Evolutionary conservation across 2,329 filamentous ascomycete genomes (phyloP), one percentile per base, ranked within the genome.

Genomic region (Colletotrichum lentis): DNA sequence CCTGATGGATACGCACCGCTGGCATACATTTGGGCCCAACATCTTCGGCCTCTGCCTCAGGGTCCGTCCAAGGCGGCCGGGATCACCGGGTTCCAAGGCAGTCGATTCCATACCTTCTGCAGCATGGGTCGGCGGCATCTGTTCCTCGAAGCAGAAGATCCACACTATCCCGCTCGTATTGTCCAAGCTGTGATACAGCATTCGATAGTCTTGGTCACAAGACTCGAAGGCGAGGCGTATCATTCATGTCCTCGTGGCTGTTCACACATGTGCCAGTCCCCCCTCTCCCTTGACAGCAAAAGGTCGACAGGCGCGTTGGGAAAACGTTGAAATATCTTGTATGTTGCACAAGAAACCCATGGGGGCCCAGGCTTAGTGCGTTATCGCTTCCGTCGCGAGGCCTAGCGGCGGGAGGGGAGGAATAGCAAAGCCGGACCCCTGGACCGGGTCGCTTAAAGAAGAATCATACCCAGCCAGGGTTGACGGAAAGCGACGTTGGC

Each of bases 171-270:
- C 12, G 43, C 49, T 57, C 62, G 62, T 61, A 54, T 69, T n/a
- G 31, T 14, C 4, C 27, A 61, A 8, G 55, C 0, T 47, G 66
- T 69, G 61, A 59, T 66, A 65, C 66, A 69, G 56, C 66, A 69
- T 55, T 60, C 66, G 44, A 69, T 69, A 69, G 62, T 61, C 35
- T 37, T 50, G 61, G 46, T 61, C 50, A 65, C 56, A 66, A 35
- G 55, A 55, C 49, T 55, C 24, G 44, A 39, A 14, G 27, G 53
- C 50, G 6, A 55, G 58, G 44, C 39, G 43, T 59, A 24, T 53
- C 16, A 46, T 35, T 27, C 16, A 12, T 3, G 27, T 27, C 22
- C 20, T 60, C 35, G 43, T 61, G 56, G 41, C 55, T 37, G 37
- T 47, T 22, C 12, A 5, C 31, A n/a, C n/a, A n/a, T n/a, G n/a